Evolutionary conservation across 768 basidiomycete species (phyloP).

Genomic region (Pluteus cervinus): DNA sequence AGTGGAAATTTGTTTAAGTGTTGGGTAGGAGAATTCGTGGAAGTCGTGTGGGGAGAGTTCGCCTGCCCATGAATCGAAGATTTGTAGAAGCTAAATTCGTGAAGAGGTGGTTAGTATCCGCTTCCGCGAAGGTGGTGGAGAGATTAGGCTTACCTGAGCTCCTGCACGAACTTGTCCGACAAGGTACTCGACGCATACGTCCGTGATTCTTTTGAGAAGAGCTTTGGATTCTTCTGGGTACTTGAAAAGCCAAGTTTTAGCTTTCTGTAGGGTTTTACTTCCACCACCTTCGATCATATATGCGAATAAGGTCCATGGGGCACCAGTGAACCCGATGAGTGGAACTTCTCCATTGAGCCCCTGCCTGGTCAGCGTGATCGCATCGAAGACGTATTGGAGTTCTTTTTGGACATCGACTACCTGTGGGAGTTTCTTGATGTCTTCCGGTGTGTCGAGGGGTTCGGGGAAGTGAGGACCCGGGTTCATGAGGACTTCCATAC

Average conservation of each 20-base stretch:
- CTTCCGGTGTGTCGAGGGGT: conserved; percentile 73
- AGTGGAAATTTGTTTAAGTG: conserved; percentile 64
- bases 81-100: conserved; percentile 74
- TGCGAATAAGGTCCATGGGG: conserved; percentile 96
- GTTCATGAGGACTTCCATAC: conserved; percentile 92
- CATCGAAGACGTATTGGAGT: conserved; percentile 88
- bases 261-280: conserved; percentile 84
- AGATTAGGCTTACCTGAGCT: conserved; percentile 65
- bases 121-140: neutral
- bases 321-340: conserved; percentile 94
- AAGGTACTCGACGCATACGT: conserved; percentile 83
- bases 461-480: conserved; percentile 86
- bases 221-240: conserved; percentile 79
- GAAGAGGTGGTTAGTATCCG: neutral
- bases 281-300: conserved; percentile 99
- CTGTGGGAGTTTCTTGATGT: conserved; percentile 54
- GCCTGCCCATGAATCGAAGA: conserved; percentile 96
- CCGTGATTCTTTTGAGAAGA: conserved; percentile 75
- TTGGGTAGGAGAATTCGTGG: conserved; percentile 74
- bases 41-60: conserved; percentile 91
- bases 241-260: conserved; percentile 92
- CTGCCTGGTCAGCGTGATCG: conserved; percentile 79
- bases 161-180: conserved; percentile 93
- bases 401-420: conserved; percentile 78
- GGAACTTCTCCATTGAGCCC: conserved; percentile 86